Evolutionary conservation across 345 rosid species (phyloP).

Genomic region (Anastatica hierochuntica): DNA sequence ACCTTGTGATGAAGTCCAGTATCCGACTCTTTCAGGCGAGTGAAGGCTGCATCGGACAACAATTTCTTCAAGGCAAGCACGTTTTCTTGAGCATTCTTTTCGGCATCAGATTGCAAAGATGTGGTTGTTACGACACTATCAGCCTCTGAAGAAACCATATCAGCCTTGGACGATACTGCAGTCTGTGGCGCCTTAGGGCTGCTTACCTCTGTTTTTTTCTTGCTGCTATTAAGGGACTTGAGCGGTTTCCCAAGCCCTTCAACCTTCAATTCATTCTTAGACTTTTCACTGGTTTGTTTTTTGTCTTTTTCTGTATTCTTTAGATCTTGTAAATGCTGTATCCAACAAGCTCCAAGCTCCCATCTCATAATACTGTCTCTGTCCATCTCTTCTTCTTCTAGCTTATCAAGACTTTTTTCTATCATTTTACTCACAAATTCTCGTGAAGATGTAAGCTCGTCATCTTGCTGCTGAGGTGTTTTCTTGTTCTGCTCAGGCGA

Average conservation of each 20-base stretch:
- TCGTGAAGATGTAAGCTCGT: constrained; percentile 53
- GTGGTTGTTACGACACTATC: constrained; percentile 30
- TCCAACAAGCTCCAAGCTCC: constrained; percentile 99
- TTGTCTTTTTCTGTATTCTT: constrained; percentile 77
- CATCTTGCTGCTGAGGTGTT: constrained; percentile 32
- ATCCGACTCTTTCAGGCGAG: constrained; percentile 69
- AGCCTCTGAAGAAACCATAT: constrained; percentile 31
- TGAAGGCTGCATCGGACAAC: constrained; percentile 70
- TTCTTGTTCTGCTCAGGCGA: constrained; percentile 45
- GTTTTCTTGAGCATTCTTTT: constrained; percentile 39
- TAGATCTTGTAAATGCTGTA: constrained; percentile 93
- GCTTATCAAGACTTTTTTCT: constrained; percentile 73
- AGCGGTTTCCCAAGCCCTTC: constrained; percentile 97
- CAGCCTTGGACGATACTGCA: constrained; percentile 31
- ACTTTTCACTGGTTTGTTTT: constrained; percentile 53
- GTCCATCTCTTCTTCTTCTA: constrained; percentile 53
- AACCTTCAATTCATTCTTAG: constrained; percentile 77
- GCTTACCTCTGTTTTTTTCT: constrained; percentile 53
- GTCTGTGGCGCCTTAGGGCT: constrained; percentile 30
- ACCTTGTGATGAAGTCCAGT: constrained; percentile 97
- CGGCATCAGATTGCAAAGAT: constrained; percentile 44
- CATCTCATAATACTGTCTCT: constrained; percentile 65
- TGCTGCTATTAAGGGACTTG: constrained; percentile 65
- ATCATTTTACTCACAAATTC: constrained; percentile 58
- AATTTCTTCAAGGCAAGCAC: constrained; percentile 45